These are phyloP conservation scores for Stellera chamaejasme DNA, from an alignment of 345 rosid species.

Conservation along the genomic window DNA sequence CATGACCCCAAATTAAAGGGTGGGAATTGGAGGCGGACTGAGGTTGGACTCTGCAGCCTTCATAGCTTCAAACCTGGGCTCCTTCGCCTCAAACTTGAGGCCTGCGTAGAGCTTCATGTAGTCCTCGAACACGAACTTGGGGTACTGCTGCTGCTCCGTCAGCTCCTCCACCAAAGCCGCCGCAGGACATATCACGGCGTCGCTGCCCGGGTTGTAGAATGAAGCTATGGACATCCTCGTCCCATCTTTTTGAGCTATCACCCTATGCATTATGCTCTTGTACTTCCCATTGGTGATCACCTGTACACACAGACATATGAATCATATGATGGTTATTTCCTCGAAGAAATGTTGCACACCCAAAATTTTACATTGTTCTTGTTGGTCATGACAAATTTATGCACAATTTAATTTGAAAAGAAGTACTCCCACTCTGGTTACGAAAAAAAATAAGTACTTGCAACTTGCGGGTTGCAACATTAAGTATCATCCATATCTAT, in stretches of 20 bases:
- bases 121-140: slow-evolving; percentile 78
- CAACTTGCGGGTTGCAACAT: too few species aligned
- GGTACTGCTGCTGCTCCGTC: slow-evolving; percentile 30
- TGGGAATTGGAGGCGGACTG: slow-evolving; percentile 26
- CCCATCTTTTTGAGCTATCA: slow-evolving; percentile 62
- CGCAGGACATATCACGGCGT: slow-evolving; percentile 74
- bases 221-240: slow-evolving; percentile 88
- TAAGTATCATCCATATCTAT: too few species aligned
- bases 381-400: too few species aligned
- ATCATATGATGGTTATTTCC: too few species aligned
- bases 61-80: slow-evolving; percentile 82
- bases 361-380: too few species aligned
- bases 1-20: slow-evolving; percentile 18
- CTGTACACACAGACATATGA: slow-evolving; percentile 15
- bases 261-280: slow-evolving; percentile 81
- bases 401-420: too few species aligned
- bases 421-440: too few species aligned
- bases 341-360: too few species aligned
- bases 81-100: slow-evolving; percentile 79
- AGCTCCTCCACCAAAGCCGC: slow-evolving; percentile 41
- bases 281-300: slow-evolving; percentile 90
- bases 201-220: slow-evolving; percentile 83
- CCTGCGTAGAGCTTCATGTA: slow-evolving; percentile 82
- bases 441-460: too few species aligned
- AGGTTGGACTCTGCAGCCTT: slow-evolving; percentile 31